Evolutionary conservation across 805 yeast genomes (phyloP).

Genomic region (Alloascoidea africana): DNA sequence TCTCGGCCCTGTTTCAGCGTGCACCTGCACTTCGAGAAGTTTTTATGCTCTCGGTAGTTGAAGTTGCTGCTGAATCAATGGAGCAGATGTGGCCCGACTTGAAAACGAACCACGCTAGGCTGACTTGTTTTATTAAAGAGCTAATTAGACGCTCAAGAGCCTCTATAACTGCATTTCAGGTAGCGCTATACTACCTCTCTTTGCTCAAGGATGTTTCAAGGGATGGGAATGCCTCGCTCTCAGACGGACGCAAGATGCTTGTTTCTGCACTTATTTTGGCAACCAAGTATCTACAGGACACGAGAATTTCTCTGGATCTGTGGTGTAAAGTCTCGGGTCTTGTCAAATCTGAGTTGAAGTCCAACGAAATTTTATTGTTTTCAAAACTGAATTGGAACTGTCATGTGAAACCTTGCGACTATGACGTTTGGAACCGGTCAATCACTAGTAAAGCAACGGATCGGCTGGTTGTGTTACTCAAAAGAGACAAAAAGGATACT

Average conservation of each 20-base stretch:
- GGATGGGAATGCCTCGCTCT: not conserved
- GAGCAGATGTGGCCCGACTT: not conserved
- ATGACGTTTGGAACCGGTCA: not conserved
- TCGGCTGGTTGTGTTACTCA: not conserved
- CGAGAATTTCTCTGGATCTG: not conserved
- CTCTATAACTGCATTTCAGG: not conserved
- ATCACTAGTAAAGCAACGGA: not conserved
- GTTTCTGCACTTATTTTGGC: not conserved
- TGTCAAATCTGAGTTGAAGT: conserved; percentile 59
- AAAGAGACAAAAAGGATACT: too few relatives aligned
- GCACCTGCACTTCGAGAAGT: not conserved
- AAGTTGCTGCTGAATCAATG: not conserved
- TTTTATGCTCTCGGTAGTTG: not conserved
- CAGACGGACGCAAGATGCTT: not conserved
- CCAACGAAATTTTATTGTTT: conserved; percentile 71
- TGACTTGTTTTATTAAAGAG: not conserved
- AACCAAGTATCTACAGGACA: not conserved
- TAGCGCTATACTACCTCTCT: not conserved
- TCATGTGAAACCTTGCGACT: not conserved
- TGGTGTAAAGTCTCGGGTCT: conserved; percentile 1
- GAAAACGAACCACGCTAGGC: not conserved
- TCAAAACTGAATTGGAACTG: not conserved
- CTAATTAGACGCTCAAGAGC: not conserved
- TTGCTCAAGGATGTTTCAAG: not conserved
- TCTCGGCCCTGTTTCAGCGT: not conserved